phyloP scores from a whole-genome alignment of 495 filamentous ascomycete species.

The Tuber magnatum region DNA sequence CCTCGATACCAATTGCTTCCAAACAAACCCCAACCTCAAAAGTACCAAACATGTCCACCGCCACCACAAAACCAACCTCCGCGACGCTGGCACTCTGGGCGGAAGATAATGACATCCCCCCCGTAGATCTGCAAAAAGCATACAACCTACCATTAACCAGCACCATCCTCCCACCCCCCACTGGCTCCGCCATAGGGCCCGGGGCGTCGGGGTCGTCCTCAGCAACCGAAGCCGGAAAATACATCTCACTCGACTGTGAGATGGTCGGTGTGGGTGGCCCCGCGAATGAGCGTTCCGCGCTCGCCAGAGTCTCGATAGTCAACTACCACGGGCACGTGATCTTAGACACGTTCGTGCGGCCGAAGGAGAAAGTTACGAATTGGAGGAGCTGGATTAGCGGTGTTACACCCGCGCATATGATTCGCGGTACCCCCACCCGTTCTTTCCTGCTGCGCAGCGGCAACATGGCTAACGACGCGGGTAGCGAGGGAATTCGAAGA shows the following conservation, averaged over 20 bases:
- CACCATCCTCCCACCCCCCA: conserved; percentile 34
- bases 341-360: conserved; percentile 83
- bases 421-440: conserved; percentile 14
- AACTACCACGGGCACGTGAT: conserved; percentile 86
- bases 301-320: conserved; percentile 79
- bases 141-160: conserved; percentile 44
- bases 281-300: conserved; percentile 55
- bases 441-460: not conserved
- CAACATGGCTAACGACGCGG: not conserved
- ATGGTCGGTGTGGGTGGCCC: conserved; percentile 86
- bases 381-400: conserved; percentile 83
- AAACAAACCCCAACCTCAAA: conserved; percentile 1
- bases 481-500: conserved; percentile 61
- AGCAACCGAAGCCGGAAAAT: conserved; percentile 69
- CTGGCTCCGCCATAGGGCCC: conserved; percentile 5
- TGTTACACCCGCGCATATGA: conserved; percentile 63
- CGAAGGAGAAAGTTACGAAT: conserved; percentile 69
- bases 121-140: conserved; percentile 55
- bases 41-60: conserved; percentile 8
- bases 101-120: conserved; percentile 55
- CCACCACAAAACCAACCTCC: conserved; percentile 30
- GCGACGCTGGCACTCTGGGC: conserved; percentile 46
- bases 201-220: conserved; percentile 16
- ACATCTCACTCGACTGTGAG: conserved; percentile 89
- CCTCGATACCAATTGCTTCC: not conserved